Conservation (phyloP, 306 rosid species). For the Arachis hypogaea region DNA sequence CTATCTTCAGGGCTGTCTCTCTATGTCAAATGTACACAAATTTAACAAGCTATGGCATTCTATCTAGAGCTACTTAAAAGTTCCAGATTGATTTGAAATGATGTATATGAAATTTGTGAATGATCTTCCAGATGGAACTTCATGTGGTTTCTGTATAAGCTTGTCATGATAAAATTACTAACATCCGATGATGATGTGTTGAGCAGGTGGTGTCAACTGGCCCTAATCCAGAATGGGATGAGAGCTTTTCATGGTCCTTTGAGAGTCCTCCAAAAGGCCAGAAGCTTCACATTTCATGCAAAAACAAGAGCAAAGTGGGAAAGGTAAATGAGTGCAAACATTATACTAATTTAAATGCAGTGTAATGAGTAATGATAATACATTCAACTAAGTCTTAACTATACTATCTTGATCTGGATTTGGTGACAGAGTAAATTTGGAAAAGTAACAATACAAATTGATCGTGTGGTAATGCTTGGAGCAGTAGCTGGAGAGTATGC, state of each 20-base stretch:
- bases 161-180: constrained; percentile 8
- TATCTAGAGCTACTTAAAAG: constrained; percentile 1
- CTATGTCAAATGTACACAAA: constrained; percentile 12
- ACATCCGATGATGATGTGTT: constrained; percentile 24
- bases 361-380: no score
- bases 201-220: constrained; percentile 93
- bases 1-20: neutral
- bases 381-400: no score
- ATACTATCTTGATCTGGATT: constrained; percentile 13
- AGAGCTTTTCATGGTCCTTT: constrained; percentile 93
- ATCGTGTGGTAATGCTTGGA: constrained; percentile 96
- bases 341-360: neutral
- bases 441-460: constrained; percentile 97
- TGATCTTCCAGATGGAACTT: neutral
- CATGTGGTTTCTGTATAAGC: neutral
- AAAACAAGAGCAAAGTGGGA: constrained; percentile 99
- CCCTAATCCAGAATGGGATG: constrained; percentile 97
- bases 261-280: constrained; percentile 99
- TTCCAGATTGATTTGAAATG: constrained; percentile 15
- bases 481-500: constrained; percentile 97
- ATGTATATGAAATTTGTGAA: constrained; percentile 11
- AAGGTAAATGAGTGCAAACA: constrained; percentile 56
- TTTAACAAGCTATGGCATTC: neutral
- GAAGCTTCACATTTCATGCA: constrained; percentile 96
- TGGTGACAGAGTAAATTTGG: constrained; percentile 85